phyloP scores from a whole-genome alignment of 306 rosid species.

The Rosa rugosa region DNA sequence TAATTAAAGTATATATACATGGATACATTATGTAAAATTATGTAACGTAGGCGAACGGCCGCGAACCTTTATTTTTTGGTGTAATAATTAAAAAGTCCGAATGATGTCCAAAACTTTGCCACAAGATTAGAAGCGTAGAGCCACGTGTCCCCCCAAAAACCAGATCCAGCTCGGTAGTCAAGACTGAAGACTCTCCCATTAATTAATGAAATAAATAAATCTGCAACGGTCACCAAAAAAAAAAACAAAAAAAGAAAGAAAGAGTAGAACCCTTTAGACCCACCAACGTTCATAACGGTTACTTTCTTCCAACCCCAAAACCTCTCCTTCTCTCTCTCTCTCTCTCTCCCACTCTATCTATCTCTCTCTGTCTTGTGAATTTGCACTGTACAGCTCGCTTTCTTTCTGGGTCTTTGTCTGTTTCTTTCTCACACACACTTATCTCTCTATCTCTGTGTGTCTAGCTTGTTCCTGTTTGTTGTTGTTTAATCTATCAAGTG shows the following conservation, averaged over 20 bases:
- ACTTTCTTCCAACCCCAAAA: conserved; percentile 21
- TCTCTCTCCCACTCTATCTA: neutral
- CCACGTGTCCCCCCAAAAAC: neutral
- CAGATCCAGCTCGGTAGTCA: neutral
- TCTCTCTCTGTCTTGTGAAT: neutral
- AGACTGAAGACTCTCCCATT: neutral
- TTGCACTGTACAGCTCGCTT: neutral
- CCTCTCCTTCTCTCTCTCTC: neutral
- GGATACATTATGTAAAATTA: no score
- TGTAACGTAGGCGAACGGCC: no score
- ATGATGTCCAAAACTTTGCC: neutral
- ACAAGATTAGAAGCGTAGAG: neutral
- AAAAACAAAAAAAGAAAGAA: neutral
- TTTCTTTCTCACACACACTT: neutral
- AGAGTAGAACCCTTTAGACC: neutral
- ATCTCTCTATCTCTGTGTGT: neutral
- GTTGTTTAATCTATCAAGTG: neutral
- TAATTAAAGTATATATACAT: no score
- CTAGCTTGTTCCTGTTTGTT: neutral
- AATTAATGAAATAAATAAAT: neutral
- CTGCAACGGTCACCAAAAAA: conserved; percentile 62
- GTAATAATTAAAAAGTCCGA: no score
- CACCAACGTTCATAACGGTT: conserved; percentile 67
- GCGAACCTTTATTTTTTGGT: no score
- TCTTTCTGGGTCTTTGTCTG: neutral